Evolutionary conservation across 2,329 filamentous ascomycete species (phyloP), one percentile per base, ranked within the genome.

Genomic region (Aspergillus flavus): DNA sequence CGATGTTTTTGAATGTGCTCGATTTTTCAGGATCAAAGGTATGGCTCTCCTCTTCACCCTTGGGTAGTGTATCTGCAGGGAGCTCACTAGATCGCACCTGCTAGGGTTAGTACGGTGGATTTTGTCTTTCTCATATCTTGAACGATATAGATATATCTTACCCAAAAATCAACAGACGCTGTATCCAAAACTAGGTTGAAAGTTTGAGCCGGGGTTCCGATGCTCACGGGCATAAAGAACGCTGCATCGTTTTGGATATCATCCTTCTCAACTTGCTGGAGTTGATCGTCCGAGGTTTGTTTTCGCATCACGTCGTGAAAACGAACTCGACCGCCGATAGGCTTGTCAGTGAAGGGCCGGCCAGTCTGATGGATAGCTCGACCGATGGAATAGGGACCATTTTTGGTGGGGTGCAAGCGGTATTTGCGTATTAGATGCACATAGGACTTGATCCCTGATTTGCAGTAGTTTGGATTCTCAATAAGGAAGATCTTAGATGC

Each of bases 151-250:
- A 41, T 10, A 34, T 45, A 57, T 66, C 81, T 68, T 78, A 87
- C 85, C 89, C 88, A 92, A 26, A 90, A 81, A 79, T 92, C 90
- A 23, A 88, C 84, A 12, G 87, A 90, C 23, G 89, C 89, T 45
- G 89, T 91, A 73, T 92, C 90, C 65, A 92, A 91, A 71, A 91
- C 85, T 16, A 91, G 75, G 66, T 82, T 83, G 50, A 89, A 68
- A 53, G 78, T 86, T 78, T 92, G 89, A 1, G 82, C 76, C 19
- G 89, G 89, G 1, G 85, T 89, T 32, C 90, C 90, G 64, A 92
- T 88, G 16, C 78, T 72, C 30, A 92, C 85, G 34, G 85, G 82
- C 55, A 85, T 88, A 26, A 91, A 83, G 72, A 91, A 91, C 77
- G 86, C 77, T 6, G 85, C 79, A 66, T 92, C 89, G 68, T 90